Base-by-base conservation (phyloP, 2,329 filamentous ascomycete genomes). In the Orbilia javanica region DNA sequence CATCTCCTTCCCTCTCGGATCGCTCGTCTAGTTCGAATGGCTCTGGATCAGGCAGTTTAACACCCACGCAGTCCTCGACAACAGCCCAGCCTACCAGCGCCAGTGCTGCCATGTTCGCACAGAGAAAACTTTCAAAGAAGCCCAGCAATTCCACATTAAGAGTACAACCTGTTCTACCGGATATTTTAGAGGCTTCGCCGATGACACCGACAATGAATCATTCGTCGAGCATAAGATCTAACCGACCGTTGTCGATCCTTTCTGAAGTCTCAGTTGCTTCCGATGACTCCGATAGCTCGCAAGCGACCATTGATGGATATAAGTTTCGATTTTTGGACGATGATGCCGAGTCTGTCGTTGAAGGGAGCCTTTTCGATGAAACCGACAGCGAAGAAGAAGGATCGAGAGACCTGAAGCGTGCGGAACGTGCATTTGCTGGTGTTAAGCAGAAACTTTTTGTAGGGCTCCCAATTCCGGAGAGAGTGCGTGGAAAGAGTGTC, bases 371-470 rank as follows among this genome's bases (percentile, higher is more conserved):
- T 42, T 79, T 65, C 50, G 75, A 79, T 22, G 64, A 63, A 18
- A 70, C 62, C 2, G 67, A 73, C n/a, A 66, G 60, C 18, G 75
- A 79, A 22, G 75, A 66, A 22, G 75, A 79, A 18, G 75, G 65
- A 22, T 34, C 70, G 2, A 60, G 20, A 20, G 66, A 73, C 44
- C 5, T 69, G 39, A 50, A 66, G 31, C 39, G 63, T 11, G 75
- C 75, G 3, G 75, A 79, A 44, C 72, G 60, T 18, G 75, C 70
- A 29, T 74, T 79, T 20, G 75, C 75, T 44, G 75, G 75, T n/a
- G 75, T 79, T n/a, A 79, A 74, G 39, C 68, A 79, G 65, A 79
- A 74, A 44, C 69, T 79, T n/a, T 69, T 67, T 46, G 75, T 79
- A 44, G 48, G 68, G 39, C 27, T 31, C 11, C 29, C 13, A 31